Conservation (phyloP, 495 filamentous ascomycete species). For the Tuber borchii region DNA sequence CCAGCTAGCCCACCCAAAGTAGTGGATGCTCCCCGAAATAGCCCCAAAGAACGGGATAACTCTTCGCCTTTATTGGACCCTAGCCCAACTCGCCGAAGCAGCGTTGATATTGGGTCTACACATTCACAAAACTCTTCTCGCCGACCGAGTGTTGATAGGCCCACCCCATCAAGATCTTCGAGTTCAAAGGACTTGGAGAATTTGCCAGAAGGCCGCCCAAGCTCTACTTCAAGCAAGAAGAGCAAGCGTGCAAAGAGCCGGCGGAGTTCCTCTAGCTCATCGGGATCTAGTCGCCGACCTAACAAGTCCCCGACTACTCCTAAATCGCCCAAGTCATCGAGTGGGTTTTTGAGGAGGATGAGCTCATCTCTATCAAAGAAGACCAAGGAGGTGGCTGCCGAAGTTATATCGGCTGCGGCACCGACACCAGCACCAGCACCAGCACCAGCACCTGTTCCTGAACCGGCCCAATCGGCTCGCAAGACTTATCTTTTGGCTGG, state of each 20-base stretch:
- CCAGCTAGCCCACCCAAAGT: neutral
- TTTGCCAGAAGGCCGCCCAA: constrained; percentile 22
- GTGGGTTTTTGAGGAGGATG: constrained; percentile 35
- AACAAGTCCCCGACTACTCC: constrained; percentile 28
- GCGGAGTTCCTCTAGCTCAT: constrained; percentile 28
- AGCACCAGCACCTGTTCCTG: constrained; percentile 7
- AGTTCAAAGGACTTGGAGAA: constrained; percentile 32
- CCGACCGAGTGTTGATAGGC: constrained; percentile 26
- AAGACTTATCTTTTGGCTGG: constrained; percentile 39
- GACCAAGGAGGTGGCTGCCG: constrained; percentile 28
- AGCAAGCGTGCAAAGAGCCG: constrained; percentile 29
- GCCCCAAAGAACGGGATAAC: neutral
- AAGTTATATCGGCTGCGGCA: neutral
- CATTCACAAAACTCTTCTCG: constrained; percentile 23
- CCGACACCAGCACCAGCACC: neutral
- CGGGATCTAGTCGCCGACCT: constrained; percentile 18
- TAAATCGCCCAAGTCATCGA: constrained; percentile 33
- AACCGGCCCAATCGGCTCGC: constrained; percentile 16
- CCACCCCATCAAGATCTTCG: constrained; percentile 26
- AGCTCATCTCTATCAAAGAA: constrained; percentile 29
- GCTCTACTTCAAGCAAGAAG: constrained; percentile 24
- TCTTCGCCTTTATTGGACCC: neutral
- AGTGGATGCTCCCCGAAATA: neutral
- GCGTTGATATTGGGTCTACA: constrained; percentile 19
- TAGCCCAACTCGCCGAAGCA: constrained; percentile 16